Evolutionary conservation across 2,329 filamentous ascomycete genomes (phyloP).

Genomic region (Neopestalotiopsis rosae): DNA sequence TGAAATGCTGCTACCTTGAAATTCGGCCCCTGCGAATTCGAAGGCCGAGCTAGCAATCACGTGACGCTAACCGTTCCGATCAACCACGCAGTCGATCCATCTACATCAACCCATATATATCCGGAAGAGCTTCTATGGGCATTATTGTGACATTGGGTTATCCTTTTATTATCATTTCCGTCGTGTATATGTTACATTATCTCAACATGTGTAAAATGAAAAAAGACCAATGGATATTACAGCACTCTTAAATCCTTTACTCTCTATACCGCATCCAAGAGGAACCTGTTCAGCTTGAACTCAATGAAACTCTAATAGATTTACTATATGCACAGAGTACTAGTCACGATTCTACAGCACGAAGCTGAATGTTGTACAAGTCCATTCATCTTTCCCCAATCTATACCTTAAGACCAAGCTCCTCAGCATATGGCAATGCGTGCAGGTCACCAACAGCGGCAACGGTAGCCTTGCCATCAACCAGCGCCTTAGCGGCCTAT

Average conservation of each 20-base stretch:
- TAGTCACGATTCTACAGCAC: constrained; percentile 43
- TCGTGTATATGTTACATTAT: neutral
- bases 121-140: neutral
- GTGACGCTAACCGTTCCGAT: constrained; percentile 3
- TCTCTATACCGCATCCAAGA: neutral
- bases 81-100: neutral
- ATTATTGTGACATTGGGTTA: neutral
- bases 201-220: neutral
- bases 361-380: constrained; percentile 48
- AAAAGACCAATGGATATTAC: neutral
- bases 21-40: constrained; percentile 17
- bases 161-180: neutral
- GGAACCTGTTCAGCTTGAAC: neutral
- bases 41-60: constrained; percentile 19
- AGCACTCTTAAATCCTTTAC: neutral
- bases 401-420: constrained; percentile 94
- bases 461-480: constrained; percentile 88
- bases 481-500: constrained; percentile 85
- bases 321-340: constrained; percentile 53
- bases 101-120: neutral
- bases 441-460: constrained; percentile 91
- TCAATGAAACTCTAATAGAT: constrained; percentile 42
- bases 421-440: constrained; percentile 89
- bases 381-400: constrained; percentile 40
- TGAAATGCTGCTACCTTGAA: constrained; percentile 15